Base-by-base conservation (phyloP, 2,329 filamentous ascomycete genomes). In the Pezizomycotina sp. region DNA sequence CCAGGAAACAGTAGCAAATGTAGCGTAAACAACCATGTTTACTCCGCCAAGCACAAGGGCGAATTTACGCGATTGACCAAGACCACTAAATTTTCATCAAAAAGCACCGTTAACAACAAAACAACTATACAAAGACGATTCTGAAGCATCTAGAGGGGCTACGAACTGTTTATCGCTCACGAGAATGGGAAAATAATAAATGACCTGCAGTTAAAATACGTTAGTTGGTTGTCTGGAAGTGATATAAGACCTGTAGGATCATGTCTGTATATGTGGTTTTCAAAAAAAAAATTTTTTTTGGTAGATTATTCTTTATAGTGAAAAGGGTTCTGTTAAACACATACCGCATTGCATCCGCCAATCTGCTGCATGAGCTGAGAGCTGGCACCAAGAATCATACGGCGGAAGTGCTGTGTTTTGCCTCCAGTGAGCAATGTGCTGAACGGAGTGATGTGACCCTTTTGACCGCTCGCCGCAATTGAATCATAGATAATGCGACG, bases 401-500 rank as follows among this genome's bases (percentile, higher is more conserved):
- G 63, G 5, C 71, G 65, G 57, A 74, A 67, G 50, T 76, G 70
- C 55, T 77, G 71, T 0, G 69, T 74, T 56, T 70, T 72, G 43
- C 71, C 71, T 31, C 63, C 62, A 1, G 69, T 73, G 49, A 74
- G 63, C 2, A 75, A 60, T 1, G 67, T 63, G 46, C 62, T 66
- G 52, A 66, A 52, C 37, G 30, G 55, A 42, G 36, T 47, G 6
- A 49, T 44, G 13, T 51, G 51, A 18, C 36, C 6, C 25, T 44
- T 44, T 6, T 34, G 33, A 15, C 31, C 32, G 15, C 63, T 66
- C 27, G 68, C 68, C 25, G 64, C 62, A 43, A 78, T 71, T 1
- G 68, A 72, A 49, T 83, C 76, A n/a, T 71, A 57, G n/a, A 78
- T 73, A 1, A 77, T 70, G 34, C 74, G 67, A 48, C 67, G 65